Evolutionary conservation across 2,329 filamentous ascomycete species (phyloP).

Genomic region (Nigrospora osmanthi): DNA sequence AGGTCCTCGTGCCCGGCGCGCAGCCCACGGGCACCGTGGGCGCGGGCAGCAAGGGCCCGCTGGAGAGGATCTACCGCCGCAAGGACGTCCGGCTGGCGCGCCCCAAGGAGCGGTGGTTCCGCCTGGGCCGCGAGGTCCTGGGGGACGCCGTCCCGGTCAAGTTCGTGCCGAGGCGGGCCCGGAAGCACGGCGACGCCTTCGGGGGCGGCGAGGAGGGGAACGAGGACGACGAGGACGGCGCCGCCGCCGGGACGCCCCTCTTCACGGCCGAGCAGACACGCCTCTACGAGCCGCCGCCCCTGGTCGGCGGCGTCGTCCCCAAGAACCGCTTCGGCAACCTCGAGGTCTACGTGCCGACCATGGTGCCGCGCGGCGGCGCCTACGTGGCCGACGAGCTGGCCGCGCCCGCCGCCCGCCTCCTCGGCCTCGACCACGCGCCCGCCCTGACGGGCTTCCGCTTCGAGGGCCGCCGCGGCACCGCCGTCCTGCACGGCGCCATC

Average conservation of each 20-base stretch:
- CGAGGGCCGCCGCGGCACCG: conserved; percentile 76
- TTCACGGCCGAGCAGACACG: conserved; percentile 61
- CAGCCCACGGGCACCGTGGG: conserved; percentile 71
- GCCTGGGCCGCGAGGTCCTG: conserved; percentile 73
- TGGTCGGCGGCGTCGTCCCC: conserved; percentile 68
- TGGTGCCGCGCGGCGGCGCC: conserved; percentile 76
- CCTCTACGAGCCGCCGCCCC: conserved; percentile 66
- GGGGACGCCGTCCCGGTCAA: conserved; percentile 76
- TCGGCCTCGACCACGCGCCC: conserved; percentile 80
- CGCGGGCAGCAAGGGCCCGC: conserved; percentile 50
- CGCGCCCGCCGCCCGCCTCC: conserved; percentile 61
- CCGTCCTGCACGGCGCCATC: conserved; percentile 70
- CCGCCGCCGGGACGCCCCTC: conserved; percentile 45
- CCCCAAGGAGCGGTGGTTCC: conserved; percentile 85
- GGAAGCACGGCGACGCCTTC: conserved; percentile 24
- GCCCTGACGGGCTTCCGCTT: conserved; percentile 89
- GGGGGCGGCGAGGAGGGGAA: conserved; percentile 27
- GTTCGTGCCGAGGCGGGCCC: conserved; percentile 48
- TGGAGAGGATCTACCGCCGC: conserved; percentile 78
- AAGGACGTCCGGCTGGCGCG: conserved; percentile 71
- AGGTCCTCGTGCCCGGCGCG: conserved; percentile 67
- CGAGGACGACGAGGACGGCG: conserved; percentile 31
- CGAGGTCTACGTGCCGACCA: conserved; percentile 84
- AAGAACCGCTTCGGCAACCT: conserved; percentile 94
- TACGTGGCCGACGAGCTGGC: conserved; percentile 60